These are phyloP conservation scores for Trypanosoma caninum DNA, from an alignment of 208 protist genomes.

Conservation along the genomic window DNA sequence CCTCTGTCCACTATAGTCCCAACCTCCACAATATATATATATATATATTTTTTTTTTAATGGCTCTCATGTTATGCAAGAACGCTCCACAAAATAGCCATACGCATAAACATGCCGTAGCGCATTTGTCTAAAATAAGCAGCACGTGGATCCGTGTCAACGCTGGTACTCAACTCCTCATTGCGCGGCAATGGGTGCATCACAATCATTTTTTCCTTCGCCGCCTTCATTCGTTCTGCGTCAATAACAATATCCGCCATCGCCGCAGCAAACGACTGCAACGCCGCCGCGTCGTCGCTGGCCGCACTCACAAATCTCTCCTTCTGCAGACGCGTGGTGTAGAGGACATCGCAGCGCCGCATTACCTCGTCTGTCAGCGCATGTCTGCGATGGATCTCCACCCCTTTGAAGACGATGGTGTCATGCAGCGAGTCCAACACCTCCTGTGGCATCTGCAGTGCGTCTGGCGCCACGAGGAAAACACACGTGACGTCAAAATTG, in stretches of 20 bases:
- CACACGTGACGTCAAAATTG: conserved; percentile 76
- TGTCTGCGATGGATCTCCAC: conserved; percentile 31
- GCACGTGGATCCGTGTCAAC: conserved; percentile 94
- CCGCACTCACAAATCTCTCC: conserved; percentile 89
- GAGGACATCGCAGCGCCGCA: conserved; percentile 94
- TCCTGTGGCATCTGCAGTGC: conserved; percentile 89
- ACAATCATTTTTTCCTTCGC: conserved; percentile 93
- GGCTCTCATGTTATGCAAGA: conserved; percentile 35
- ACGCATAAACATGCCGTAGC: conserved; percentile 97
- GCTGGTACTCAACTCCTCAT: conserved; percentile 94
- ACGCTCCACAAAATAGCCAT: conserved; percentile 96
- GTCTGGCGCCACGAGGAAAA: conserved; percentile 90
- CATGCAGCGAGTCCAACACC: conserved; percentile 57
- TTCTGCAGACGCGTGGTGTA: conserved; percentile 98
- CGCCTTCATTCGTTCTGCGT: conserved; percentile 53
- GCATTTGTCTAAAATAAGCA: conserved; percentile 98
- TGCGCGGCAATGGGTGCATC: conserved; percentile 97
- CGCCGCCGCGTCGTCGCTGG: conserved; percentile 39
- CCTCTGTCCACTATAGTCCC: no score
- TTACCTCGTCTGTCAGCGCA: conserved; percentile 42
- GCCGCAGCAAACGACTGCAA: conserved; percentile 85
- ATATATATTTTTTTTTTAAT: no score
- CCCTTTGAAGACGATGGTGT: conserved; percentile 37
- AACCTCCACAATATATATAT: no score
- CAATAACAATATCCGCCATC: conserved; percentile 72